Conservation (phyloP, 805 yeast genomes). For the Saccharomycopsis sp. region DNA sequence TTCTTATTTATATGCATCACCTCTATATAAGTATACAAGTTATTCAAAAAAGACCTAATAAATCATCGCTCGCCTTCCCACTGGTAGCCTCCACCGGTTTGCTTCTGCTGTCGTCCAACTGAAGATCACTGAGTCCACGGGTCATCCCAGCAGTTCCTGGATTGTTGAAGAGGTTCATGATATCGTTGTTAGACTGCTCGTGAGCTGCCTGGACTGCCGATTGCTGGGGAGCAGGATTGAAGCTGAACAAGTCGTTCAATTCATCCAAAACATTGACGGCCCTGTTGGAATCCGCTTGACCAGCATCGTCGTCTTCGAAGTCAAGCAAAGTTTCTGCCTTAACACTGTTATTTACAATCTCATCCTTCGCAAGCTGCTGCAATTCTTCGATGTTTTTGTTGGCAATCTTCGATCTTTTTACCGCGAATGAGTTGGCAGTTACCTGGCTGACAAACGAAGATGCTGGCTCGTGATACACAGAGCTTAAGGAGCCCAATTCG, state of each 20-base stretch:
- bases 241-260: slow-evolving; percentile 62
- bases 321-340: slow-evolving; percentile 80
- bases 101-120: slow-evolving; percentile 3
- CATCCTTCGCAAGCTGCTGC: slow-evolving; percentile 69
- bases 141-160: slow-evolving; percentile 14
- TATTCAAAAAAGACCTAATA: slow-evolving; percentile 13
- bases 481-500: slow-evolving; percentile 81
- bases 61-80: slow-evolving; percentile 16
- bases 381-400: slow-evolving; percentile 69
- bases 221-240: slow-evolving; percentile 18
- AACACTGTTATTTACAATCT: slow-evolving; percentile 50
- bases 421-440: slow-evolving; percentile 34
- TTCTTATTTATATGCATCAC: too few species aligned
- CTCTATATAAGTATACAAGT: too few species aligned
- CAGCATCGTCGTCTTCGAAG: slow-evolving; percentile 58
- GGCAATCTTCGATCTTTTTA: slow-evolving; percentile 31
- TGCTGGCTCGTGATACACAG: slow-evolving; percentile 85
- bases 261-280: slow-evolving; percentile 53
- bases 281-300: slow-evolving; percentile 7
- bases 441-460: slow-evolving; percentile 49
- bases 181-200: slow-evolving; percentile 9
- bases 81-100: neutral
- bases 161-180: slow-evolving; percentile 18
- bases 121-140: slow-evolving; percentile 15
- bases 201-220: neutral